A percentile compares a stretch with the other conserved stretches of the same genome.
Evolutionary conservation across 768 basidiomycete genomes (phyloP).

Genomic region (Multifurca ochricompacta): DNA sequence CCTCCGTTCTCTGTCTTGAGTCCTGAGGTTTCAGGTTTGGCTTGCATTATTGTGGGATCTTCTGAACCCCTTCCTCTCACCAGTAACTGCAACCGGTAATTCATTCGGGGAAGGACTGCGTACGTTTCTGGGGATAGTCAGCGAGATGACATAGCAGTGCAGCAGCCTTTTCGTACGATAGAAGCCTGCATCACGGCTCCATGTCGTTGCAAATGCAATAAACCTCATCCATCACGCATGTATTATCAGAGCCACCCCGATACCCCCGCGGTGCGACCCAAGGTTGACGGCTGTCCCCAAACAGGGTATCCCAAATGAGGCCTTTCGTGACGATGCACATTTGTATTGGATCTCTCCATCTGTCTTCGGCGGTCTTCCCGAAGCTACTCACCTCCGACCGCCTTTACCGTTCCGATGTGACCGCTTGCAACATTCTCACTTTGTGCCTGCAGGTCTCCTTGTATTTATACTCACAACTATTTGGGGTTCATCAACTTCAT

Average conservation of each 20-base stretch:
- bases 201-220: neutral
- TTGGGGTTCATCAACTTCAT: neutral
- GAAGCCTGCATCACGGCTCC: conserved; percentile 2
- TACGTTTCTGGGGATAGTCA: conserved; percentile 2
- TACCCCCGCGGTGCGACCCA: conserved; percentile 3
- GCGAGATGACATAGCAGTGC: neutral
- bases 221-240: neutral
- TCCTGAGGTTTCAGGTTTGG: neutral
- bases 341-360: conserved; percentile 9
- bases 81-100: neutral
- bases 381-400: neutral
- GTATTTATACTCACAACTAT: conserved; percentile 4
- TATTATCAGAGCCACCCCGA: neutral
- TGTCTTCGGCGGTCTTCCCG: conserved; percentile 4
- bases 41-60: neutral
- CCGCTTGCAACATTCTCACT: neutral
- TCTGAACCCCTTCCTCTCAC: neutral
- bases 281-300: conserved; percentile 1
- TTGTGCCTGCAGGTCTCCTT: neutral
- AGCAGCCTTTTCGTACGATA: neutral
- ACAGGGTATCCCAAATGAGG: neutral
- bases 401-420: neutral
- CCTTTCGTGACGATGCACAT: neutral
- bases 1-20: neutral
- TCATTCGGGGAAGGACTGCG: neutral